Evolutionary conservation across 163 green algal genomes (phyloP), one percentile per base, ranked within the genome.

Genomic region (Prototheca cutis): DNA sequence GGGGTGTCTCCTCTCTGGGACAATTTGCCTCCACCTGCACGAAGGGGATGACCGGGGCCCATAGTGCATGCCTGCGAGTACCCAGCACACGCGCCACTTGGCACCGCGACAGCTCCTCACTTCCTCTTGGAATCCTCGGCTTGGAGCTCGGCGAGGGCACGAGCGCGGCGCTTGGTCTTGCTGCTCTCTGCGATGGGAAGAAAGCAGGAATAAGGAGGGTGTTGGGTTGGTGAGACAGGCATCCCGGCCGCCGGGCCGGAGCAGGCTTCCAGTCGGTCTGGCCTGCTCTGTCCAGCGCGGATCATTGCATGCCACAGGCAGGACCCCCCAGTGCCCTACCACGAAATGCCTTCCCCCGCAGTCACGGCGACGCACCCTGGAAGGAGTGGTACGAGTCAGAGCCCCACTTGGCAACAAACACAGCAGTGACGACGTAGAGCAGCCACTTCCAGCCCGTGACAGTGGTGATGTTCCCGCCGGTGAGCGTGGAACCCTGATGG

Each of bases 391-490:
- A 51, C 6, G 42, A 51, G 10, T 27, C 18, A 21, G 10, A 23
- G 10, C 42, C 42, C 23, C 25, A 51, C 18, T 51, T 28, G 42
- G 42, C 42, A 21, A 51, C 25, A 5, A 51, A 1, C 42, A 21
- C 42, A 5, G 42, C 42, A 5, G 42, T 21, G 13, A 51, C 42
- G 25, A 5, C 42, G 13, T 8, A n/a, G 13, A 51, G 10, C 6
- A 23, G 17, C 42, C 10, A 24, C 42, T 51, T n/a, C 61, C 61
- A 67, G 61, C 59, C 61, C 4, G 10, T 6, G 2, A 49, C 15
- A 4, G 40, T 67, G 61, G 39, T 67, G 27, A 67, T 19, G 52
- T 48, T 40, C 30, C 61, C 61, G 53, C 40, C 53, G 10, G 61
- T 61, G 21, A 67, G 8, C 25, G 28, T 56, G 61, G 25, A 48